Evolutionary conservation across 345 rosid genomes (phyloP), one percentile per base, ranked within the genome.

Genomic region (Fremontodendron californicum): DNA sequence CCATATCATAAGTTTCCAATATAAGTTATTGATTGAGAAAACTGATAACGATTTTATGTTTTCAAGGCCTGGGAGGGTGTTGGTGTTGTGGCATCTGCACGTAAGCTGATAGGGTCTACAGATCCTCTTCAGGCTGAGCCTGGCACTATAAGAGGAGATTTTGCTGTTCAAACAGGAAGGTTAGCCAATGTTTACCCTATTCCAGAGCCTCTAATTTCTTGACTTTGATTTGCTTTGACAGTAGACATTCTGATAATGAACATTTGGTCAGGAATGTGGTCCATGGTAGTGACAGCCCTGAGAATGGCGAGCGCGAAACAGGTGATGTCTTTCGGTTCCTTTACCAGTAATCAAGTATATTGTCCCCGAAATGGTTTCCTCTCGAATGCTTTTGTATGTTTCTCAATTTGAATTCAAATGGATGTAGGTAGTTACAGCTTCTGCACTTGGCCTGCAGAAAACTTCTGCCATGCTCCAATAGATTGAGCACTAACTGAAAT

Each of bases 151-250:
- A 87, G 98, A 79, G 99, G 99, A 39, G 98, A 95, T 82, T 89
- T 95, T 40, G 96, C 99, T 57, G 97, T 95, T 69, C 98, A 95
- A 90, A 93, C 98, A 2, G 99, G 99, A 87, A 93, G 99, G 99
- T 95, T 82, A 51, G 85, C 62, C 64, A 73, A 51, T 29, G 35
- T 35, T 46, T 61, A 35, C 35, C 35, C 19, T 64, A 37, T 48
- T 62, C 29, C 46, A 10, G 45, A 63, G 48, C 51, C 75, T 71
- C 48, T 71, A 23, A 25, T 25, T 63, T 74, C 63, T 51, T 7
- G 12, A 21, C 37, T 46, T 40, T 19, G 9, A 73, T 48, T 68
- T 57, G 43, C 43, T 55, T 62, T 46, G 18, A 49, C 8, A 3
- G 3, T 19, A 43, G 75, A 73, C 37, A 45, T 72, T 75, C 76